A percentile compares a stretch with the other conserved stretches of the same genome.
Evolutionary conservation across 2,329 filamentous ascomycete species (phyloP).

Genomic region (Penicillium sp.): DNA sequence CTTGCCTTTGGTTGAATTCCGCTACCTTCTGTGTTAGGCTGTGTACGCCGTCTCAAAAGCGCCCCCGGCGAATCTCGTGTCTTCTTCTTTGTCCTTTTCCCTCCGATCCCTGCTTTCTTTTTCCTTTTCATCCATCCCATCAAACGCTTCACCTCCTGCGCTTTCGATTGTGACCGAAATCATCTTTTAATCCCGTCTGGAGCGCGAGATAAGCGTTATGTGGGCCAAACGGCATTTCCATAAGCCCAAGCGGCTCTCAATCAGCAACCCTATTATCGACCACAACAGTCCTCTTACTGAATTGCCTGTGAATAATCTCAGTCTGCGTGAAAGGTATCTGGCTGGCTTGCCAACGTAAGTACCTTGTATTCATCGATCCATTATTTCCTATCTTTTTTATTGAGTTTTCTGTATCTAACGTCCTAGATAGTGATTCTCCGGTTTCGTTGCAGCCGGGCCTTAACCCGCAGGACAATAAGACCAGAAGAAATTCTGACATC

Average conservation of each 20-base stretch:
- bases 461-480: neutral
- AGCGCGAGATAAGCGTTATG: constrained; percentile 40
- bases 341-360: constrained; percentile 29
- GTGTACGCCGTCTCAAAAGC: neutral
- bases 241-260: constrained; percentile 45
- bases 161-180: constrained; percentile 1
- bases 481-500: constrained; percentile 13
- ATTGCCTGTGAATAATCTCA: constrained; percentile 28
- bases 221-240: constrained; percentile 51
- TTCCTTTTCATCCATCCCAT: neutral
- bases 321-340: constrained; percentile 29
- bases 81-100: neutral
- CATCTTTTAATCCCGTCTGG: neutral
- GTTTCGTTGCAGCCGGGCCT: constrained; percentile 6
- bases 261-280: constrained; percentile 46
- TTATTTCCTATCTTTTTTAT: neutral
- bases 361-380: neutral
- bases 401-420: neutral
- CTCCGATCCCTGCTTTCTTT: neutral
- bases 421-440: constrained; percentile 8
- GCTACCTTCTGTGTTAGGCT: constrained; percentile 1
- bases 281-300: constrained; percentile 43
- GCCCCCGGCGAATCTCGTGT: neutral
- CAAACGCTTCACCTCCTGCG: no score
- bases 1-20: neutral